These are phyloP conservation scores for Coemansia reversa DNA, from an alignment of 192 early-diverging fungal genomes.

Conservation along the genomic window DNA sequence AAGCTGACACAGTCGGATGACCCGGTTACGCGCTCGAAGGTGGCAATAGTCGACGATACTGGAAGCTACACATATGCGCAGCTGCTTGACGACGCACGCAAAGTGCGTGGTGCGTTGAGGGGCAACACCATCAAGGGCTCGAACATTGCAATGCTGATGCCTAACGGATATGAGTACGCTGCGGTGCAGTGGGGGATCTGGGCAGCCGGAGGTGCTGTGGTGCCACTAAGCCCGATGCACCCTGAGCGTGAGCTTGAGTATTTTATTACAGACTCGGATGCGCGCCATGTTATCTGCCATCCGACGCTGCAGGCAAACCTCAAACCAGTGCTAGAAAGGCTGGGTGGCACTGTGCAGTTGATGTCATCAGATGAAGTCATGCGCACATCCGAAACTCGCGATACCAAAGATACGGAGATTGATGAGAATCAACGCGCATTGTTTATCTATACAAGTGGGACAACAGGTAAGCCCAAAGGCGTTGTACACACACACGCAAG, in stretches of 20 bases:
- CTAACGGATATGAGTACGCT: conserved; percentile 66
- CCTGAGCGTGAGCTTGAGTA: conserved; percentile 76
- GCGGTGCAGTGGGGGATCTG: conserved; percentile 72
- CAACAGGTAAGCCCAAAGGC: conserved; percentile 77
- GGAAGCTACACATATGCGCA: conserved; percentile 42
- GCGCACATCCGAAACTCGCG: neutral
- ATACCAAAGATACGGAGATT: conserved; percentile 14
- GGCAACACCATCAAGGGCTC: conserved; percentile 26
- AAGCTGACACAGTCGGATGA: conserved; percentile 17
- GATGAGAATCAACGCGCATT: conserved; percentile 58
- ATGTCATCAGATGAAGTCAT: conserved; percentile 17
- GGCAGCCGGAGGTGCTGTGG: conserved; percentile 76
- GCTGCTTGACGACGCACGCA: conserved; percentile 41
- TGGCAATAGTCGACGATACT: conserved; percentile 41
- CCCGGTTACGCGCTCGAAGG: conserved; percentile 7
- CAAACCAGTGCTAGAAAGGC: conserved; percentile 39
- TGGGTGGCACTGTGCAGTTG: conserved; percentile 17
- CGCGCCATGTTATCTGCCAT: conserved; percentile 63
- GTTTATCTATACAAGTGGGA: conserved; percentile 80
- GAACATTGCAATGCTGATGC: conserved; percentile 52
- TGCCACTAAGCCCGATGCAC: conserved; percentile 72
- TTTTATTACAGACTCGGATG: conserved; percentile 65
- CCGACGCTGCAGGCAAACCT: conserved; percentile 31
- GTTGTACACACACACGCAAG: conserved; percentile 71
- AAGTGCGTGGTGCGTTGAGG: conserved; percentile 35